phyloP scores from a whole-genome alignment of 352 stramenopile genomes.

The Pelagophyceae sp. region DNA sequence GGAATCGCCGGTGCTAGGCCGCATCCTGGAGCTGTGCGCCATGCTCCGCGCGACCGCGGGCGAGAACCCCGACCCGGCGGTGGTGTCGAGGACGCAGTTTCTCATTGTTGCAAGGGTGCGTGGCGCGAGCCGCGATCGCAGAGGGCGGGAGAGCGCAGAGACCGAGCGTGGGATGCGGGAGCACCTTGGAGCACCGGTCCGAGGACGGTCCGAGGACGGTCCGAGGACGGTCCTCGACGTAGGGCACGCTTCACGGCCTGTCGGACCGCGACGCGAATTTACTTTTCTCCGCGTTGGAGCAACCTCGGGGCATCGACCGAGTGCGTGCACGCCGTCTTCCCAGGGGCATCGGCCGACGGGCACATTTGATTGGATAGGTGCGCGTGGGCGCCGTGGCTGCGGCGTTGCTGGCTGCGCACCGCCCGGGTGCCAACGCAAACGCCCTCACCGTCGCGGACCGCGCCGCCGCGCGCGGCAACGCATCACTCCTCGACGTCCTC shows the following conservation, averaged over 20 bases:
- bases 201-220: too few relatives aligned
- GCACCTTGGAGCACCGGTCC: too few relatives aligned
- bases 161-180: too few relatives aligned
- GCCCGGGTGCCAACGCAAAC: neutral
- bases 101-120: neutral
- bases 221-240: too few relatives aligned
- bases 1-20: neutral
- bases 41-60: neutral
- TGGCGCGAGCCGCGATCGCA: too few relatives aligned
- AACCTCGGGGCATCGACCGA: neutral
- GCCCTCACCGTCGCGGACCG: neutral
- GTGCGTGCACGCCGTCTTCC: too few relatives aligned
- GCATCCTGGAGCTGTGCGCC: neutral
- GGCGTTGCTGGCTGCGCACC: neutral
- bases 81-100: neutral
- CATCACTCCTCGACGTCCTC: too few relatives aligned
- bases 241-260: neutral
- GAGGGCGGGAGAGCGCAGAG: too few relatives aligned
- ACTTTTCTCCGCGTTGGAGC: neutral
- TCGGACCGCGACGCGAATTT: neutral
- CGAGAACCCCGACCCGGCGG: conserved; percentile 7
- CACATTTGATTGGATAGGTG: too few relatives aligned
- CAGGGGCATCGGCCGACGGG: too few relatives aligned
- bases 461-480: too few relatives aligned
- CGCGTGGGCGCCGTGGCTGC: neutral